phyloP scores from a whole-genome alignment of 129 eudicot genomes.

The Helianthus annuus region DNA sequence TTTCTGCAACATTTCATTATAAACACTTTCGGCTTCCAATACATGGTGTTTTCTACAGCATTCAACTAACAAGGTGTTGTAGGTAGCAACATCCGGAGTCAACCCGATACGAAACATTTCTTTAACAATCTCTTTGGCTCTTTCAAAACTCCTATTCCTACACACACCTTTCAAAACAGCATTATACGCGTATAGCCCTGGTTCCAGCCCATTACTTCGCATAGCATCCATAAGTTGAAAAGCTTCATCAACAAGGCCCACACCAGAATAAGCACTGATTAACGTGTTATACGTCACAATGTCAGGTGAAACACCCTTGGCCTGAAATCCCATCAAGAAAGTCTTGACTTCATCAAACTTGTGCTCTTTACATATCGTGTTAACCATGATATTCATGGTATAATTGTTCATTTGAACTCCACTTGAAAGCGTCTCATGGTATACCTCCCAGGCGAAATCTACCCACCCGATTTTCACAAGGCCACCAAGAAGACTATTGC shows the following conservation, averaged over 20 bases:
- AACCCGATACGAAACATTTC: slow-evolving; percentile 56
- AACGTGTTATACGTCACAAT: slow-evolving; percentile 78
- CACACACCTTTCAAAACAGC: slow-evolving; percentile 68
- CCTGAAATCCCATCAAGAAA: slow-evolving; percentile 52
- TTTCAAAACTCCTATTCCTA: slow-evolving; percentile 44
- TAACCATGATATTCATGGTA: slow-evolving; percentile 78
- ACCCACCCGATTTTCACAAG: slow-evolving; percentile 83
- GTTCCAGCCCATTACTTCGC: slow-evolving; percentile 49
- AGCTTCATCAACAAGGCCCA: slow-evolving; percentile 57
- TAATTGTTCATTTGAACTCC: slow-evolving; percentile 47
- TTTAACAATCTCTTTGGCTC: slow-evolving; percentile 51
- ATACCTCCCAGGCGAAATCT: slow-evolving; percentile 71
- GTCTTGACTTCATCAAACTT: slow-evolving; percentile 39
- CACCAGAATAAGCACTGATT: slow-evolving; percentile 57
- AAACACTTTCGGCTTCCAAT: slow-evolving; percentile 45
- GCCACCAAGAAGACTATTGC: slow-evolving; percentile 84
- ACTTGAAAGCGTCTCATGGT: slow-evolving; percentile 35
- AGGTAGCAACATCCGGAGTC: slow-evolving; percentile 62
- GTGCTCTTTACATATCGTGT: slow-evolving; percentile 65
- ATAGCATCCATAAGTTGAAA: slow-evolving; percentile 45
- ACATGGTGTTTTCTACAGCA: slow-evolving; percentile 49
- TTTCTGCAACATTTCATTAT: slow-evolving; percentile 46
- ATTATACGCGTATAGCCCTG: slow-evolving; percentile 64
- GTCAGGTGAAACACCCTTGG: slow-evolving; percentile 63
- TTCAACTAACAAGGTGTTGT: slow-evolving; percentile 65